Evolutionary conservation across 192 early-diverging fungal genomes (phyloP).

Genomic region (Coemansia aciculifera): DNA sequence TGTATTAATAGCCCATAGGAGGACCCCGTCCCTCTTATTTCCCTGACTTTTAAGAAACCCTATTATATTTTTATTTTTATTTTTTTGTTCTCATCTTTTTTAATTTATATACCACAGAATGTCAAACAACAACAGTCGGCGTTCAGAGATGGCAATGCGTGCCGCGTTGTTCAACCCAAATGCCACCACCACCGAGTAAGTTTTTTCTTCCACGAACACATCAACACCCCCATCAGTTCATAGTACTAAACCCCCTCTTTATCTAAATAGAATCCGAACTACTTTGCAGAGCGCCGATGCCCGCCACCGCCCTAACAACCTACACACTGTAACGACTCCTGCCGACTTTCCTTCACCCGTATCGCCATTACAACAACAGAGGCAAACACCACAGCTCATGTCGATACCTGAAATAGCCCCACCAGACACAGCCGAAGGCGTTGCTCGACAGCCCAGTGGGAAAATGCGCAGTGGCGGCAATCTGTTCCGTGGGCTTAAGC

Average conservation of each 20-base stretch:
- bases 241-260: neutral
- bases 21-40: neutral
- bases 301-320: constrained; percentile 2
- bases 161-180: constrained; percentile 47
- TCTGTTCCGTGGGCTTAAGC: constrained; percentile 38
- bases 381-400: constrained; percentile 2
- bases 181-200: constrained; percentile 31
- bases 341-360: neutral
- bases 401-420: neutral
- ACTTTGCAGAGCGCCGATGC: constrained; percentile 30
- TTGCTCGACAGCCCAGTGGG: constrained; percentile 2
- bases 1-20: neutral
- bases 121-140: constrained; percentile 17
- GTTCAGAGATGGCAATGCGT: constrained; percentile 54
- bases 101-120: constrained; percentile 1
- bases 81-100: neutral
- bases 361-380: constrained; percentile 10
- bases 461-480: constrained; percentile 27
- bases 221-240: neutral
- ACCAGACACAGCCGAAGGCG: neutral
- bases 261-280: constrained; percentile 20
- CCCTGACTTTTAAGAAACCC: neutral
- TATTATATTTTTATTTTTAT: constrained; percentile 1
- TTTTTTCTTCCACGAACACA: neutral
- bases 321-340: neutral